Base-by-base conservation (phyloP, 805 yeast genomes). In the Scheffersomyces amazonensis region DNA sequence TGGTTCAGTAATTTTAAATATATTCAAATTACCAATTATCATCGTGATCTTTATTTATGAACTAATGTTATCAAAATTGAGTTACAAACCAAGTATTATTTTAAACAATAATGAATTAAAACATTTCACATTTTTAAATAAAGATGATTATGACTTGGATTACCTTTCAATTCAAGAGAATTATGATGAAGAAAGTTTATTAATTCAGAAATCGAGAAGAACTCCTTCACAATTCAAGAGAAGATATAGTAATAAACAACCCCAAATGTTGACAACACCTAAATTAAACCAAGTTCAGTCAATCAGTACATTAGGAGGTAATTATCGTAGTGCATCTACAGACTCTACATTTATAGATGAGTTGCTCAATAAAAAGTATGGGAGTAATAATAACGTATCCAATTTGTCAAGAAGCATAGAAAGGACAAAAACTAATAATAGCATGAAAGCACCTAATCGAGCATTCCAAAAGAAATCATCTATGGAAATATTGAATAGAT, bases 291-390 rank as follows among this genome's bases (percentile, higher is more conserved):
- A 62, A 6, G 54, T 54, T 17, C 56, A 55, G 33, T 64, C 69
- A 5, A 58, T 62, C 11, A 52, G 58, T 20, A 64, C 71, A 1
- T 41, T 66, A 27, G 53, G 55, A 5, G 60, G 60, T 3, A 62
- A 62, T 34, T 54, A 62, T 35, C 53, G 64, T 27, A 62, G 66
- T 27, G 69, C 68, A 31, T 66, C 69, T 36, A 62, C 66, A 28
- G 72, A 66, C 40, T 61, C 67, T 17, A 41, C 62, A 24, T 61
- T 64, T 34, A 56, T 63, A 31, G 69, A 64, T 36, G 69, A 63
- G 33, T 44, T 60, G 16, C 43, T 64, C 18, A 52, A 58, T 22
- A 54, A 52, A 34, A 55, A 53, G 35, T 62, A 56, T 36, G 64
- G 64, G 6, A 32, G 23, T 13, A 24, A 15, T n/a, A 18, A 15